These are phyloP conservation scores for Pezicula radicicola DNA, from an alignment of 2,329 filamentous ascomycete genomes.

Conservation along the genomic window DNA sequence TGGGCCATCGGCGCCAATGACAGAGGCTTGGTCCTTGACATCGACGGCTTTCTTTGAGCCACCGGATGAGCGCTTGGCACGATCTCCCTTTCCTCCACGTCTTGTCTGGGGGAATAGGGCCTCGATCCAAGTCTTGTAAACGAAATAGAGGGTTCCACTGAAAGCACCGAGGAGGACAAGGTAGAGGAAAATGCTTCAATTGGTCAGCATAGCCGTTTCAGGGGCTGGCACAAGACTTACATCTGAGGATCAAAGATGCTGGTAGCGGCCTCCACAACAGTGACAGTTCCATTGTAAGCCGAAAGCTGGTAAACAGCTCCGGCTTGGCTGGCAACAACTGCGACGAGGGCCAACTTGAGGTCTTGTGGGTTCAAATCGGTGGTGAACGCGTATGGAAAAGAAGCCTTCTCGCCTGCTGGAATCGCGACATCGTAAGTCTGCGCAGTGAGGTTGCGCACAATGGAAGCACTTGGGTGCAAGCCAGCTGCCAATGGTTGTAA, in stretches of 20 bases:
- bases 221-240: slow-evolving; percentile 49
- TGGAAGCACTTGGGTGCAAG: slow-evolving; percentile 44
- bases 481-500: slow-evolving; percentile 50
- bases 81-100: slow-evolving; percentile 35
- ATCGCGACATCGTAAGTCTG: slow-evolving; percentile 72
- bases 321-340: slow-evolving; percentile 66
- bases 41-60: slow-evolving; percentile 67
- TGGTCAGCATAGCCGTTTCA: slow-evolving; percentile 19
- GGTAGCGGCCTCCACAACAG: slow-evolving; percentile 84
- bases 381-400: slow-evolving; percentile 77
- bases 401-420: slow-evolving; percentile 71
- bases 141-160: slow-evolving; percentile 82
- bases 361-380: slow-evolving; percentile 94
- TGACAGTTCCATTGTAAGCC: slow-evolving; percentile 79
- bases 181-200: slow-evolving; percentile 88
- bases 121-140: slow-evolving; percentile 98
- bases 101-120: slow-evolving; percentile 92
- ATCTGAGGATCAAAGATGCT: slow-evolving; percentile 95
- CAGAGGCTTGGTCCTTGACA: slow-evolving; percentile 50
- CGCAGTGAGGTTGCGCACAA: slow-evolving; percentile 82
- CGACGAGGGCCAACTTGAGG: slow-evolving; percentile 71
- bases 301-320: slow-evolving; percentile 72
- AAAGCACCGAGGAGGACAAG: slow-evolving; percentile 80
- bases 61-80: slow-evolving; percentile 56
- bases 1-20: slow-evolving; percentile 54